phyloP scores from a whole-genome alignment of 1,139 yeast genomes.

The Debaryomyces robertsiae region DNA sequence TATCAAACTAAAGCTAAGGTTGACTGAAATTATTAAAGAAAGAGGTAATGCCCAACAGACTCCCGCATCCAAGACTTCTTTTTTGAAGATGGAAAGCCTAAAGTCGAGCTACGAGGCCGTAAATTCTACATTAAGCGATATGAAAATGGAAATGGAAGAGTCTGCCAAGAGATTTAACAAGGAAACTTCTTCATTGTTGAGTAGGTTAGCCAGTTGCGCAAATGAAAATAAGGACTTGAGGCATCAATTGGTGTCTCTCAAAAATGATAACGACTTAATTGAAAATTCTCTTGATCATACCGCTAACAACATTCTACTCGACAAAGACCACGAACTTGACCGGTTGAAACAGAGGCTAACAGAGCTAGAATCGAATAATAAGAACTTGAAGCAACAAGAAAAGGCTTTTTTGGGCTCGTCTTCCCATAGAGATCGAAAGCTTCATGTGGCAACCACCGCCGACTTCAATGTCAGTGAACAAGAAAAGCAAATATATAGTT shows the following conservation, averaged over 20 bases:
- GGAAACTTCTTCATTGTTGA: conserved; percentile 18
- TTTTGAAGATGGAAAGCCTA: conserved; percentile 10
- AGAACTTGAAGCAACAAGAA: conserved; percentile 9
- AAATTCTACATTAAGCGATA: conserved; percentile 3
- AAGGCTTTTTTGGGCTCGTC: background rate
- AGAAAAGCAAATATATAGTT: conserved; percentile 24
- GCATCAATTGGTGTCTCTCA: background rate
- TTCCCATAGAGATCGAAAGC: background rate
- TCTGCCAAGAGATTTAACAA: conserved; percentile 10
- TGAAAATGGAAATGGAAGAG: conserved; percentile 21
- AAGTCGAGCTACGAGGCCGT: conserved; percentile 8
- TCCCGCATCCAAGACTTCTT: conserved; percentile 12
- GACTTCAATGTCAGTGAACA: conserved; percentile 14
- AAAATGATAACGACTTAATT: background rate
- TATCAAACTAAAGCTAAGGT: conserved; percentile 33
- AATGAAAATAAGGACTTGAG: conserved; percentile 22
- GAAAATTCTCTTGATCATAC: conserved; percentile 13
- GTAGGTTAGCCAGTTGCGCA: conserved; percentile 15
- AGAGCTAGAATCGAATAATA: conserved; percentile 13
- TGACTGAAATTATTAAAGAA: conserved; percentile 30
- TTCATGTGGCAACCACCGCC: background rate
- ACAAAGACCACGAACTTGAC: conserved; percentile 29
- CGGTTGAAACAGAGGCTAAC: conserved; percentile 19
- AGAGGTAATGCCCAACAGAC: conserved; percentile 10
- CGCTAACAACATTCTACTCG: conserved; percentile 20